Evolutionary conservation across 768 basidiomycete genomes (phyloP).

Genomic region (Floccularia luteovirens): DNA sequence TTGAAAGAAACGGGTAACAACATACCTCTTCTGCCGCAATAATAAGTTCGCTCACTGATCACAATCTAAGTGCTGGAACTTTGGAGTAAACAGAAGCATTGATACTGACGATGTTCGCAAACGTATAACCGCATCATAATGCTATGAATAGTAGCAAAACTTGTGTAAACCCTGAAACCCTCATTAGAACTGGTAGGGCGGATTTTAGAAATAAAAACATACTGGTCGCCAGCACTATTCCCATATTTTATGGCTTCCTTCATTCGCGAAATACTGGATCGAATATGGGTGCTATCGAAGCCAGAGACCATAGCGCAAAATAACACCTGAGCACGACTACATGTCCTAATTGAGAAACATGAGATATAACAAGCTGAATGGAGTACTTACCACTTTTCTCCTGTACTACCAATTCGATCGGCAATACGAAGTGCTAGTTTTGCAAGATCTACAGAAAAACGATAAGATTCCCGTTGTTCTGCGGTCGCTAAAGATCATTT

Average conservation of each 20-base stretch:
- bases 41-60: conserved; percentile 49
- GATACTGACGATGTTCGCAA: conserved; percentile 50
- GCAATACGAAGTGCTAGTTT: conserved; percentile 64
- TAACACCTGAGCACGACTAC: conserved; percentile 53
- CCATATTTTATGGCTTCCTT: conserved; percentile 61
- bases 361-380: conserved; percentile 1
- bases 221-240: conserved; percentile 63
- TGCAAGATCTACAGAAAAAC: conserved; percentile 62
- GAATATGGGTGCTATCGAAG: conserved; percentile 59
- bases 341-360: conserved; percentile 3
- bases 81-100: neutral
- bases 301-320: conserved; percentile 59
- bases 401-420: conserved; percentile 51
- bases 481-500: conserved; percentile 35
- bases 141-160: conserved; percentile 49
- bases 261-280: conserved; percentile 50
- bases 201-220: conserved; percentile 4
- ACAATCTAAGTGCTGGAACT: neutral
- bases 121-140: conserved; percentile 48
- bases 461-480: conserved; percentile 54
- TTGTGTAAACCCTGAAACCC: conserved; percentile 46
- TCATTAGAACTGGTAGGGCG: neutral
- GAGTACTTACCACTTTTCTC: conserved; percentile 55
- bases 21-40: conserved; percentile 55
- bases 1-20: neutral